phyloP scores from a whole-genome alignment of 441 rosid species.

The Euphorbia celastroides region DNA sequence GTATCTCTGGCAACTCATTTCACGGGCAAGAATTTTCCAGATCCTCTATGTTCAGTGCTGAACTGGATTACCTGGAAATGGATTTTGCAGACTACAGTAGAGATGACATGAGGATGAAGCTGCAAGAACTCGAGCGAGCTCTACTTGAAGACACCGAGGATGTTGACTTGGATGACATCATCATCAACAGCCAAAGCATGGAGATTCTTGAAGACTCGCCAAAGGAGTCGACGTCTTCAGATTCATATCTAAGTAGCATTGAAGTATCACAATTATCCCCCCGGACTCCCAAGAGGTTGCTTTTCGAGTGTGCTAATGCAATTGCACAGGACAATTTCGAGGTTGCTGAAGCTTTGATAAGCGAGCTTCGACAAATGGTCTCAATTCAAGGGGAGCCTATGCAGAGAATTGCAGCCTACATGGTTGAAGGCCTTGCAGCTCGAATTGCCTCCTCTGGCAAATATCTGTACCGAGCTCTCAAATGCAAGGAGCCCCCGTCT shows the following conservation, averaged over 20 bases:
- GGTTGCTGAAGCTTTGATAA: slow-evolving; percentile 59
- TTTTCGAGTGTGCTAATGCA: slow-evolving; percentile 68
- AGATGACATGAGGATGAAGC: slow-evolving; percentile 61
- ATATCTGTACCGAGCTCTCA: slow-evolving; percentile 74
- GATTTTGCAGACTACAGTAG: slow-evolving; percentile 48
- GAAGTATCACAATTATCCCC: slow-evolving; percentile 41
- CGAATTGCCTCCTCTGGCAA: slow-evolving; percentile 90
- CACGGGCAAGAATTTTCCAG: slow-evolving; percentile 32
- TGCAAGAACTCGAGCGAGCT: slow-evolving; percentile 84
- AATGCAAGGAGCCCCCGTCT: slow-evolving; percentile 97
- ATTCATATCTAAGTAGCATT: slow-evolving; percentile 63
- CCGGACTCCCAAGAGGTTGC: slow-evolving; percentile 59
- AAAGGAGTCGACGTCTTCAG: slow-evolving; percentile 75
- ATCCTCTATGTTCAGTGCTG: slow-evolving; percentile 38
- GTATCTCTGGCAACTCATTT: slow-evolving; percentile 48
- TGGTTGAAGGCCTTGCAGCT: slow-evolving; percentile 98
- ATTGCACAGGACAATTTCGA: slow-evolving; percentile 60
- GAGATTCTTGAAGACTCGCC: slow-evolving; percentile 79
- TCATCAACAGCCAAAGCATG: slow-evolving; percentile 46
- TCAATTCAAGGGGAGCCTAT: slow-evolving; percentile 96
- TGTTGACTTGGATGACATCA: slow-evolving; percentile 46
- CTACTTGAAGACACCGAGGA: slow-evolving; percentile 54
- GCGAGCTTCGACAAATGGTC: slow-evolving; percentile 68
- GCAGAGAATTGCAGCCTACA: slow-evolving; percentile 93
- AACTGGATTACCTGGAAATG: slow-evolving; percentile 38